Evolutionary conservation across 2,329 filamentous ascomycete species (phyloP), one percentile per base, ranked within the genome.

Genomic region (Aulographum hederae): DNA sequence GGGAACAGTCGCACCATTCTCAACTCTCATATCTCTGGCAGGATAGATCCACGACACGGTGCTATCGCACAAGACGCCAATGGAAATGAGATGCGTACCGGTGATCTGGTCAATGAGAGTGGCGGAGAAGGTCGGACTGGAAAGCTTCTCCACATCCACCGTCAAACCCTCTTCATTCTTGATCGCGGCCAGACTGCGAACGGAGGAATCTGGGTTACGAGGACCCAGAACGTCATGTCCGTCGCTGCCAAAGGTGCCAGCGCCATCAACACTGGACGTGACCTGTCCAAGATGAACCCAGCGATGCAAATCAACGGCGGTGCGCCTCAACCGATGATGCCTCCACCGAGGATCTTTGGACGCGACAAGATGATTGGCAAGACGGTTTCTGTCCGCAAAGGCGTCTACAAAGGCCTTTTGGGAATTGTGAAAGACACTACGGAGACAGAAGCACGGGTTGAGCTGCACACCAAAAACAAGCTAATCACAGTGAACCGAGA

Each of bases 371-470:
- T 89, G 18, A 73, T 95, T 39, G 85, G 85, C 27, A 86, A 93
- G 58, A 94, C 84, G 1, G 84, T 95, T 28, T 81, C 77, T 32
- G 78, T 95, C 46, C 72, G 75, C 35, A 82, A 77, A 48, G 89
- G 89, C 18, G 73, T 78, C 15, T 84, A 86, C 61, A 98, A 98
- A 57, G 86, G 86, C 34, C 65, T 94, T 27, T 62, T 95, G 26
- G 89, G 89, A 43, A 92, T 94, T 41, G 85, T 98, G 43, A 94
- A 93, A 50, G 86, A 95, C 48, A 78, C 86, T 1, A 92, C 81
- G 5, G 85, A 91, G 43, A 70, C 70, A 3, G 72, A 78, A 45
- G 86, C 82, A 18, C 78, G 85, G 39, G 78, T 98, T 26, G 89
- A 98, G 56, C 61, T 98, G 25, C 86, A 95, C 50, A 85, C 85